Base-by-base conservation (phyloP, 805 yeast genomes). In the Hyphopichia homilentoma region DNA sequence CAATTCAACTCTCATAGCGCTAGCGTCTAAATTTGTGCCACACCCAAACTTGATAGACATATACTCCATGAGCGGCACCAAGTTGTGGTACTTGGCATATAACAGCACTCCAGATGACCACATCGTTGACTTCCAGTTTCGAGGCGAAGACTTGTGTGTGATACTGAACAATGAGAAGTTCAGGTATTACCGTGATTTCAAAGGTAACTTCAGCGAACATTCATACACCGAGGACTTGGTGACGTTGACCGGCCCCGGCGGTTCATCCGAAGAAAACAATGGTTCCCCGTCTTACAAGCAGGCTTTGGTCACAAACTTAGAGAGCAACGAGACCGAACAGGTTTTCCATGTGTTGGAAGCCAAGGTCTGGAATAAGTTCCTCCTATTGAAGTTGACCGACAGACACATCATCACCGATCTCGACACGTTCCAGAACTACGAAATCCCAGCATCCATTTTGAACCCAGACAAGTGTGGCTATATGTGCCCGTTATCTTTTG, bases 191-290 rank as follows among this genome's bases (percentile, higher is more conserved):
- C 56, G 65, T 25, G 88, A 84, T 45, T 77, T 82, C 40, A 74
- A 75, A 14, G 84, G 85, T 3, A 79, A 75, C 27, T 85, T 84
- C 50, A 65, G 67, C 29, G 86, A 80, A 44, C 70, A 65, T 43
- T 29, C 34, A 7, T 61, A 40, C 32, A 47, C 50, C 5, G 36
- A 45, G 5, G 46, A 48, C 21, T 33, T 53, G 26, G 37, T 50
- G 4, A 20, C 17, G 4, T 29, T 34, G 21, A 8, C 16, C 16
- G 21, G 25, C 22, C 12, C 13, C 11, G 34, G 26, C 16, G 23
- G 26, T 9, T n/a, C 16, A 7, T 29, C 13, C 4, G 20, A 15
- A 11, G 22, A 20, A 20, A 8, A 7, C 7, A 20, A 20, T 20
- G 6, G 20, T 16, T 6, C 8, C 12, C 26, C 17, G 11, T 12